Percentiles rank a stretch among this genome's conserved stretches.
Evolutionary conservation across 2,329 filamentous ascomycete species (phyloP).

Genomic region (Xylaria sp.): DNA sequence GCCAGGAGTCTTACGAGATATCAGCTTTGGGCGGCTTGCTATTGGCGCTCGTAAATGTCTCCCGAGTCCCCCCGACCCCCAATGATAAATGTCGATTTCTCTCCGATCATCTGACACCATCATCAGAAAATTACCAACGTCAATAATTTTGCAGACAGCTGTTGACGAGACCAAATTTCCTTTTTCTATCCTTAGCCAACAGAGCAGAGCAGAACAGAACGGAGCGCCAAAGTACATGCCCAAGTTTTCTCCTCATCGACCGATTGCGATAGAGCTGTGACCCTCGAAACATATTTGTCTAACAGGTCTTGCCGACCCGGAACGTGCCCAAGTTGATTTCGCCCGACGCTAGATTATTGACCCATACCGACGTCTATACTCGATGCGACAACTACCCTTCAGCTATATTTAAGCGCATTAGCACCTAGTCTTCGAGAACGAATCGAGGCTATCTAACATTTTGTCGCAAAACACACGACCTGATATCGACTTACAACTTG

Average conservation of each 20-base stretch:
- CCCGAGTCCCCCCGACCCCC: no score
- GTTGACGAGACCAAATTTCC: slow-evolving; percentile 18
- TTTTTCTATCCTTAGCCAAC: slow-evolving; percentile 29
- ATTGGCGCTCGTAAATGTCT: neutral
- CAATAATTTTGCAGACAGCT: slow-evolving; percentile 11
- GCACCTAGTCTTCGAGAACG: slow-evolving; percentile 20
- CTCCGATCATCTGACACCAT: neutral
- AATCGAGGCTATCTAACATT: slow-evolving; percentile 36
- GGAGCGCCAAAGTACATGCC: slow-evolving; percentile 21
- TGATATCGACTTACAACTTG: slow-evolving; percentile 72
- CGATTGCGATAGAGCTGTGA: slow-evolving; percentile 9
- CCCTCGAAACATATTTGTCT: slow-evolving; percentile 8
- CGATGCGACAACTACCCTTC: slow-evolving; percentile 24
- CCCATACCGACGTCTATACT: slow-evolving; percentile 24
- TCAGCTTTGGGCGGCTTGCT: neutral
- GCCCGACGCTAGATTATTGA: slow-evolving; percentile 19
- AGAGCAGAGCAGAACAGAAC: slow-evolving; percentile 14
- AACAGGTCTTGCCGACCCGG: slow-evolving; percentile 18
- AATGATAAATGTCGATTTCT: neutral
- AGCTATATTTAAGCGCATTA: slow-evolving; percentile 33
- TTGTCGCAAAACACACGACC: slow-evolving; percentile 31
- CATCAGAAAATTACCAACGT: neutral
- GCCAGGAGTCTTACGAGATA: neutral
- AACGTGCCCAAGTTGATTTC: slow-evolving; percentile 24
- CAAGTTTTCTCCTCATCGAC: slow-evolving; percentile 13